Percentiles rank a stretch among this genome's conserved stretches.
Conservation (phyloP, 2,329 filamentous ascomycete genomes). For the Neonectria punicea region DNA sequence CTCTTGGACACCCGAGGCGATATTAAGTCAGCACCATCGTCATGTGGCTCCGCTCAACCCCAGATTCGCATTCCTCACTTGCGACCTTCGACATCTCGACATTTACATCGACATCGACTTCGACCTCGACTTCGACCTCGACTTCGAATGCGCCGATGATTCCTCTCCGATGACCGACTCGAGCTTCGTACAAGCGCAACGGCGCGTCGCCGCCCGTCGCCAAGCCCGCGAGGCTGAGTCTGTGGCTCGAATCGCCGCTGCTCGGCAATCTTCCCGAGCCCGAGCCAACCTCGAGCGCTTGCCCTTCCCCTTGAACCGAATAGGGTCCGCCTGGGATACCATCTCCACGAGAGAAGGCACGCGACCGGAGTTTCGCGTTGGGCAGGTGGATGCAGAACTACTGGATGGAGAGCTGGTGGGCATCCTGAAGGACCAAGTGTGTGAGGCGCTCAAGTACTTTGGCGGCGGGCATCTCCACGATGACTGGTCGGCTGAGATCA, state of each 20-base stretch:
- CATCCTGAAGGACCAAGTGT: slow-evolving; percentile 87
- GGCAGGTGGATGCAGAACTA: slow-evolving; percentile 94
- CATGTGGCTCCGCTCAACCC: slow-evolving; percentile 39
- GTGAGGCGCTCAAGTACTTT: slow-evolving; percentile 88
- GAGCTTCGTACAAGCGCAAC: slow-evolving; percentile 89
- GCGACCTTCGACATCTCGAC: slow-evolving; percentile 22
- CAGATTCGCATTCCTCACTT: slow-evolving; percentile 31
- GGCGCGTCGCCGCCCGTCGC: slow-evolving; percentile 84
- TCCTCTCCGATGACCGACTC: slow-evolving; percentile 58
- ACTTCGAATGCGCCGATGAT: slow-evolving; percentile 43
- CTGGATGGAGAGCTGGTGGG: slow-evolving; percentile 91
- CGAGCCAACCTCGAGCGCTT: slow-evolving; percentile 66
- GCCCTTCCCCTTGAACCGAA: slow-evolving; percentile 70
- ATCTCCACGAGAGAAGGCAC: slow-evolving; percentile 81
- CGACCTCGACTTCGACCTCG: slow-evolving; percentile 6
- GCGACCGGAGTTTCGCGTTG: slow-evolving; percentile 87
- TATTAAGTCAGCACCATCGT: slow-evolving; percentile 32
- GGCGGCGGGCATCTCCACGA: slow-evolving; percentile 79
- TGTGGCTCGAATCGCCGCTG: slow-evolving; percentile 63
- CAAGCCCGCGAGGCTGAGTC: slow-evolving; percentile 76
- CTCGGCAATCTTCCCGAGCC: slow-evolving; percentile 63
- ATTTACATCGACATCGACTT: background rate
- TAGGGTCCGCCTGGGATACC: slow-evolving; percentile 74
- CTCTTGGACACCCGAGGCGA: slow-evolving; percentile 26
- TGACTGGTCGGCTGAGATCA: slow-evolving; percentile 88